A percentile compares a stretch with the other conserved stretches of the same genome.
Evolutionary conservation across 495 filamentous ascomycete genomes (phyloP).

Genomic region (Neurospora sp.): DNA sequence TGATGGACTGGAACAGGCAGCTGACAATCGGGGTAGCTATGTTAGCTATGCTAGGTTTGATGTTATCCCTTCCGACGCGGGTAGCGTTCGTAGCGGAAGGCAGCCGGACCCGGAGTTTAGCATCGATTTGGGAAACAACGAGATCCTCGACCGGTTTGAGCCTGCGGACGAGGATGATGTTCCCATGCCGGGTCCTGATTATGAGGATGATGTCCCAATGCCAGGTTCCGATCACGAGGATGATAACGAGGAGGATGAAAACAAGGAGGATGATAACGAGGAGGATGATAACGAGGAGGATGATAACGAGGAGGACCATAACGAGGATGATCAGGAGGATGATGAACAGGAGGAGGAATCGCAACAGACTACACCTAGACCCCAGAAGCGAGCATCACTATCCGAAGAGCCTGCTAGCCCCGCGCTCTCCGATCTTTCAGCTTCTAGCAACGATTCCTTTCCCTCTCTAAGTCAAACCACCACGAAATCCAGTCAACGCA

Average conservation of each 20-base stretch:
- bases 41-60: constrained; percentile 10
- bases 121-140: constrained; percentile 14
- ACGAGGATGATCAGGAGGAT: constrained; percentile 7
- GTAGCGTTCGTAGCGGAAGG: constrained; percentile 28
- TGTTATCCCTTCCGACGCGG: constrained; percentile 18
- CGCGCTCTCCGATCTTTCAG: constrained; percentile 1
- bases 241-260: background rate
- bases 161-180: constrained; percentile 9
- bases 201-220: background rate
- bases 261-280: background rate
- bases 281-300: constrained; percentile 2
- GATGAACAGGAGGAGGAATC: background rate
- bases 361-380: background rate
- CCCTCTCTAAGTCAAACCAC: constrained; percentile 25
- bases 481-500: background rate
- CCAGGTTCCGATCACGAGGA: background rate
- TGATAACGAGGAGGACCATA: background rate
- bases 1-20: constrained; percentile 8
- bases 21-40: background rate
- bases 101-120: constrained; percentile 28
- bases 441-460: constrained; percentile 19
- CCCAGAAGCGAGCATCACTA: background rate
- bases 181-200: background rate
- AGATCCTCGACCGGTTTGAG: constrained; percentile 12
- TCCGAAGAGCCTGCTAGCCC: constrained; percentile 6